Evolutionary conservation across 108 stramenopile genomes (phyloP).

Genomic region (Fistulifera solaris): DNA sequence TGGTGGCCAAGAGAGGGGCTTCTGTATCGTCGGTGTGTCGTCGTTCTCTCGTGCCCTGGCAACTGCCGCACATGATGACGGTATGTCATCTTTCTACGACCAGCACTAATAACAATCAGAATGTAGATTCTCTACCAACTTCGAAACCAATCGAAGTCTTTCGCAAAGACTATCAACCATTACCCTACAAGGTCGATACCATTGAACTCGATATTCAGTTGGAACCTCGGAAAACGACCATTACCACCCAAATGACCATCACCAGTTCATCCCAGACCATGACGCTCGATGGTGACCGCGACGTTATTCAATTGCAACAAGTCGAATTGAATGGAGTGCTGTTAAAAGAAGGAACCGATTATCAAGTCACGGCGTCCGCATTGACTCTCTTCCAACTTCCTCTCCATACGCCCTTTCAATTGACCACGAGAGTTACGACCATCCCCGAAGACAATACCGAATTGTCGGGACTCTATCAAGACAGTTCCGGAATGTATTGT

Average conservation of each 20-base stretch:
- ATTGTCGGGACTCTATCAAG: conserved; percentile 87
- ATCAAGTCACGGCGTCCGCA: conserved; percentile 34
- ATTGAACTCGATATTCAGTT: conserved; percentile 70
- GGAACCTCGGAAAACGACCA: conserved; percentile 53
- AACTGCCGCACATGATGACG: not conserved
- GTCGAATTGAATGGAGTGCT: conserved; percentile 41
- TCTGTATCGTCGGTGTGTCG: not conserved
- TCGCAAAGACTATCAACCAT: conserved; percentile 53
- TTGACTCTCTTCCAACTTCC: conserved; percentile 27
- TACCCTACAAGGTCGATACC: conserved; percentile 41
- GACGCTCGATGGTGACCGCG: conserved; percentile 81
- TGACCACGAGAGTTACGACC: conserved; percentile 62
- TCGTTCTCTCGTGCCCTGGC: not conserved
- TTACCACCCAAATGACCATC: conserved; percentile 32
- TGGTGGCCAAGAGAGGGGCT: not conserved
- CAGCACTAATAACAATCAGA: not conserved
- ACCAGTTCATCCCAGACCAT: conserved; percentile 45
- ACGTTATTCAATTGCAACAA: conserved; percentile 32
- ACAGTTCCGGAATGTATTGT: conserved; percentile 74
- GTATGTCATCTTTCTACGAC: not conserved
- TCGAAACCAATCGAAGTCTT: conserved; percentile 51
- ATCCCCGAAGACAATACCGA: conserved; percentile 88
- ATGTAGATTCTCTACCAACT: conserved; percentile 4
- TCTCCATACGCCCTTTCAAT: conserved; percentile 7
- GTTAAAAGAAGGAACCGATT: conserved; percentile 41